Evolutionary conservation across 768 basidiomycete species (phyloP), one percentile per base, ranked within the genome.

Genomic region (Calvatia gigantea): DNA sequence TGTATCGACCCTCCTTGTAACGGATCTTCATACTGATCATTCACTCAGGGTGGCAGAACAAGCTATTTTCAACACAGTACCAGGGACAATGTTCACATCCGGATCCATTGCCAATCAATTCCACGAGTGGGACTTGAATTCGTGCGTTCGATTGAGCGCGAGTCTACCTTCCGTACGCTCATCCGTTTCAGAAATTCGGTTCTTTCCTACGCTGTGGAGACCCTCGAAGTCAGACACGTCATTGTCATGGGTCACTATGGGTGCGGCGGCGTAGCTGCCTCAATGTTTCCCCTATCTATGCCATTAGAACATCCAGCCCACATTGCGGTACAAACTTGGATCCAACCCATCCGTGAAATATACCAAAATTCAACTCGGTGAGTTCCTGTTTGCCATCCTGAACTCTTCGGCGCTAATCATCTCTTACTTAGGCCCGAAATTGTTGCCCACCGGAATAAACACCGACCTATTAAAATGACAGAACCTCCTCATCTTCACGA

Each of bases 291-390:
- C 2, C 48, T 62, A 15, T 49, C 56, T n/a, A 21, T 44, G 4
- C 58, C 61, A 1, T 54, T 59, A 8, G 32, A 43, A 15, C 23
- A 23, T 12, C 58, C 58, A 7, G 64, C 69, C 6, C 63, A 66
- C 11, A 62, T 67, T 23, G 71, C 73, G 4, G 70, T 76, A 6
- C 70, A 75, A 44, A 70, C 62, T 23, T 76, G 75, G 75, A 75
- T 76, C 48, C 53, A 64, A 14, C 74, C 75, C 3, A 75, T 76
- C 28, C 67, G 73, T 3, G 60, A 69, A 12, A 64, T 76, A 19
- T 77, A 73, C 51, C 59, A 61, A 41, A 67, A 65, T 6, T 73
- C 71, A 2, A 65, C 57, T 9, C 64, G 74, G 72, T 73, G 32
- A 6, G 60, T 54, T 15, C 39, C 14, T n/a, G n/a, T 28, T 32